Percentiles rank a stretch among this genome's conserved stretches.
phyloP scores from a whole-genome alignment of 108 stramenopile genomes.

The Skeletonema grethae region DNA sequence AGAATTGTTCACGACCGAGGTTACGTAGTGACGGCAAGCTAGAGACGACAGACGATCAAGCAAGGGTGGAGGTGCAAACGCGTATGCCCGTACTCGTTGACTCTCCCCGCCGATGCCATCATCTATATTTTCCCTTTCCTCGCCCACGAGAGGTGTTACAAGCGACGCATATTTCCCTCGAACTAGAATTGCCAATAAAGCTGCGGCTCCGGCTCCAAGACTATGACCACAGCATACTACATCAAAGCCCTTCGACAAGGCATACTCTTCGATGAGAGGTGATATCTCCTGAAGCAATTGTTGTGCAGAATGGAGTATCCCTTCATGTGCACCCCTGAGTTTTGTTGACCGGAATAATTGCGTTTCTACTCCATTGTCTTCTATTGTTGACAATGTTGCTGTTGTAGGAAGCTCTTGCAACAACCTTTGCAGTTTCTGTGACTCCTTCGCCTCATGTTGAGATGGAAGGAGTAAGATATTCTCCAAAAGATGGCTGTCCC shows the following conservation, averaged over 20 bases:
- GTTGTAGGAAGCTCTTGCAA: slow-evolving; percentile 5
- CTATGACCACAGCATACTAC: slow-evolving; percentile 66
- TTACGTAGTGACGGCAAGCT: slow-evolving; percentile 58
- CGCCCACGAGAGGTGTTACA: slow-evolving; percentile 7
- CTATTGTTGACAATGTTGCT: slow-evolving; percentile 11
- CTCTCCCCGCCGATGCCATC: not conserved
- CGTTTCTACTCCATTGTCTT: slow-evolving; percentile 44
- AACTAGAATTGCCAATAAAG: slow-evolving; percentile 55
- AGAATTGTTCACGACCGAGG: slow-evolving; percentile 68
- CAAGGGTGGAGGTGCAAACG: slow-evolving; percentile 75
- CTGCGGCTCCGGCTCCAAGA: slow-evolving; percentile 63
- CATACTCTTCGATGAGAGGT: slow-evolving; percentile 52
- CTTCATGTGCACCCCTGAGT: slow-evolving; percentile 49
- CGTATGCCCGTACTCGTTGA: slow-evolving; percentile 58
- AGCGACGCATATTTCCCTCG: slow-evolving; percentile 60
- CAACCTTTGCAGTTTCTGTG: not conserved
- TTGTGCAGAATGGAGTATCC: slow-evolving; percentile 46
- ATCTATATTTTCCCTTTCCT: not conserved
- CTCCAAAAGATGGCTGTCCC: slow-evolving; percentile 9
- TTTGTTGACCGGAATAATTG: slow-evolving; percentile 36
- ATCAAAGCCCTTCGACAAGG: slow-evolving; percentile 37
- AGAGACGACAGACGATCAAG: slow-evolving; percentile 64
- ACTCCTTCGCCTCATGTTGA: not conserved
- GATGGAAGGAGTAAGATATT: slow-evolving; percentile 27
- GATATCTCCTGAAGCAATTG: slow-evolving; percentile 44